Percentiles rank a stretch among this genome's conserved stretches.
Evolutionary conservation across 306 rosid genomes (phyloP).

Genomic region (Quercus parvula): DNA sequence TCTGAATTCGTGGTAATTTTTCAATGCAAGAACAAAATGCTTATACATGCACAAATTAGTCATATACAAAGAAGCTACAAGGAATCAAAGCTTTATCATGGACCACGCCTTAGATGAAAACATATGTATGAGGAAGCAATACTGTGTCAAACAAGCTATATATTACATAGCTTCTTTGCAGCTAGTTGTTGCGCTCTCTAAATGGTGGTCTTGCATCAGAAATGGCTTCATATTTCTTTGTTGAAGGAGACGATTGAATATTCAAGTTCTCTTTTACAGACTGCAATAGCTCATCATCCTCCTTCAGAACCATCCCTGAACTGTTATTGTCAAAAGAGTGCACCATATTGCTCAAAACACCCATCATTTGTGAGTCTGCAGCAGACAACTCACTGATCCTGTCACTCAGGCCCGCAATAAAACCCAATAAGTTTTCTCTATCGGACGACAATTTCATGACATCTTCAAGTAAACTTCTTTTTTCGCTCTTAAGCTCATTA

Average conservation of each 20-base stretch:
- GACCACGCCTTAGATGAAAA: background rate
- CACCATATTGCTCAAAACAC: slow-evolving; percentile 40
- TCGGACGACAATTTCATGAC: slow-evolving; percentile 50
- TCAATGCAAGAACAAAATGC: background rate
- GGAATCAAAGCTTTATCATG: background rate
- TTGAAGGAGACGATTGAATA: slow-evolving; percentile 31
- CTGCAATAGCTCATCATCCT: slow-evolving; percentile 28
- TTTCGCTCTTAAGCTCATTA: slow-evolving; percentile 55
- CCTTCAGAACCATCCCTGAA: slow-evolving; percentile 19
- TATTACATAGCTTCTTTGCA: background rate
- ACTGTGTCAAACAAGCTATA: background rate
- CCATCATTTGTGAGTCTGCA: slow-evolving; percentile 45
- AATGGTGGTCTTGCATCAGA: slow-evolving; percentile 55
- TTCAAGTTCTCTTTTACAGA: slow-evolving; percentile 44
- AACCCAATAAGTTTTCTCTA: slow-evolving; percentile 50
- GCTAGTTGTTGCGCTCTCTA: slow-evolving; percentile 55
- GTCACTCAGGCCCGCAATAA: slow-evolving; percentile 38
- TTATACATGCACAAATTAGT: background rate
- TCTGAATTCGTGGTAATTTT: background rate
- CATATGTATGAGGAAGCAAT: background rate
- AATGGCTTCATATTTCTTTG: slow-evolving; percentile 44
- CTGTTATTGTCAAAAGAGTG: slow-evolving; percentile 37
- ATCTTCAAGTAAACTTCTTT: slow-evolving; percentile 51
- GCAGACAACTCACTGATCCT: slow-evolving; percentile 44
- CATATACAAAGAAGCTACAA: background rate